Evolutionary conservation across 1,284 basidiomycete species (phyloP), one percentile per base, ranked within the genome.

Genomic region (Entoloma clypeatum): DNA sequence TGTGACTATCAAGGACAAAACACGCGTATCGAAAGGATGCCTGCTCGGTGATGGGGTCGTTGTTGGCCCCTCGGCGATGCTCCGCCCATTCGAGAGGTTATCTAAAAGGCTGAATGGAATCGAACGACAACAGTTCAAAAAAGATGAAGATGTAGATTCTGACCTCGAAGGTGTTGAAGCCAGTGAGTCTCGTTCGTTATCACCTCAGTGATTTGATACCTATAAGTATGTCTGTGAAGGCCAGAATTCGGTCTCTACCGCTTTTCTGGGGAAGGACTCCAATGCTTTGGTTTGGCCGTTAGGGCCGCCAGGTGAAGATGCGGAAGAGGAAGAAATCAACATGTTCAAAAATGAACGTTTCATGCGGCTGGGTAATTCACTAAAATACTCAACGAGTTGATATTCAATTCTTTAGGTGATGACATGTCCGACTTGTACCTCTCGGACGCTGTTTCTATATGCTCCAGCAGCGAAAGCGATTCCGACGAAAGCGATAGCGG

Each of bases 1-100:
- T 5, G 92, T 88, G 23, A 68, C 63, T 29, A 75, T 97, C 33
- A 81, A 79, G 40, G 81, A 84, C 35, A 77, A 77, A 22, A 77
- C 74, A 43, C 66, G 61, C 7, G 61, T 94, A 16, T 72, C 74
- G 30, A 68, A 69, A 26, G 89, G 92, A 11, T 89, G 84, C 55
- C 67, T 92, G 41, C 71, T 97, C 30, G 90, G 81, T 0, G 84
- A 92, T 54, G 83, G 77, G 11, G 92, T 94, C 3, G 69, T 73
- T 25, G 67, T 97, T 11, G 89, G 89, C 0, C 81, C 83, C 10
- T 72, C 77, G 21, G 86, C 86, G n/a, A 67, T 61, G 39, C 57
- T 97, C 24, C 65, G 69, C 17, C 76, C 79, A 16, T 93, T 89
- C 55, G 77, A 82, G 51, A 72, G 90, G 40, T 69, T 98, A 31